Evolutionary conservation across 108 stramenopile species (phyloP).

Genomic region (Nitzschia sp.): DNA sequence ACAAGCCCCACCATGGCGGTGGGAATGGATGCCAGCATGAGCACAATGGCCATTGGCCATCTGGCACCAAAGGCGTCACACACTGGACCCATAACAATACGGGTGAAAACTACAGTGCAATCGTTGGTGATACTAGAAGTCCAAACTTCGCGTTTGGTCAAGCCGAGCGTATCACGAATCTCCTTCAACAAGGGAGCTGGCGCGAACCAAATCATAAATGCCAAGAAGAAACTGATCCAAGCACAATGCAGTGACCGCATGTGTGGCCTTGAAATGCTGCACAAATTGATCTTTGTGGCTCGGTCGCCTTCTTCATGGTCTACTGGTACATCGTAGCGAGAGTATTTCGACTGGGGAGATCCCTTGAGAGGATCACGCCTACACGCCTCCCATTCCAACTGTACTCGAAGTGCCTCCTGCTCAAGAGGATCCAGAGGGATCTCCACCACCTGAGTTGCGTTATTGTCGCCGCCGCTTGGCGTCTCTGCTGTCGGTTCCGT

Average conservation of each 20-base stretch:
- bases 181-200: conserved; percentile 78
- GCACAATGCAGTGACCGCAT: conserved; percentile 84
- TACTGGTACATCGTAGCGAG: conserved; percentile 43
- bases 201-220: conserved; percentile 88
- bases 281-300: conserved; percentile 72
- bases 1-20: conserved; percentile 69
- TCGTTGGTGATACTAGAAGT: conserved; percentile 70
- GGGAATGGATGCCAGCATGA: conserved; percentile 64
- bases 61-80: conserved; percentile 81
- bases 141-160: conserved; percentile 71
- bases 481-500: too few species aligned
- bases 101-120: conserved; percentile 67
- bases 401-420: conserved; percentile 18
- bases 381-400: conserved; percentile 34
- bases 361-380: conserved; percentile 39
- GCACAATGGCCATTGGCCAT: conserved; percentile 56
- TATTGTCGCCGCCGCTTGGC: too few species aligned
- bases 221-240: conserved; percentile 76
- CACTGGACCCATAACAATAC: conserved; percentile 75
- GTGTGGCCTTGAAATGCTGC: conserved; percentile 59
- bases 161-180: conserved; percentile 53
- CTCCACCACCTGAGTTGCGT: not conserved
- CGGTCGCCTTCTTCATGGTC: conserved; percentile 66
- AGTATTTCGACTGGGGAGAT: conserved; percentile 63
- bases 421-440: conserved; percentile 28